Evolutionary conservation across 2,329 filamentous ascomycete species (phyloP), one percentile per base, ranked within the genome.

Genomic region (Xylariales sp.): DNA sequence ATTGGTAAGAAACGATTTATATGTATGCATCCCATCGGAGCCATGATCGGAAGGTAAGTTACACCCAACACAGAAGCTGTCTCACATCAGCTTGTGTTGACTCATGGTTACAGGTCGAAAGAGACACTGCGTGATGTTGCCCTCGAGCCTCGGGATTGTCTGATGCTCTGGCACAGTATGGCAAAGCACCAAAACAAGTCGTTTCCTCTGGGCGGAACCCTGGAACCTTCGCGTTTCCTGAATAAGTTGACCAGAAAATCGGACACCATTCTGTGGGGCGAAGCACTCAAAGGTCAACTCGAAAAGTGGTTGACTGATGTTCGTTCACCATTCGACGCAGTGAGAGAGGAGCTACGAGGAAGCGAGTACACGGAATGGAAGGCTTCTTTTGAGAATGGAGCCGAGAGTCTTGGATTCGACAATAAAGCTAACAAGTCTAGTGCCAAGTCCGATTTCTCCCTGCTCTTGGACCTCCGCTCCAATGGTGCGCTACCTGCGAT

Each of bases 121-220:
- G 77, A 74, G 1, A 74, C 83, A 14, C 76, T 86, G 0, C 71
- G 79, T 20, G 85, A 89, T 57, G 63, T 88, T 8, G 73, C 65
- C 18, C 64, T 91, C 1, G 85, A 90, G 53, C 75, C 85, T 6
- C 70, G 82, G 21, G 85, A 90, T 54, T 88, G 83, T 48, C 65
- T 82, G 6, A 68, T 63, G 1, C 61, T 89, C 1, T 89, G 81
- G 76, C 65, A 74, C 40, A 67, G 68, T 6, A 83, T 90, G 80
- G 56, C 59, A 1, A 75, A 76, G 46, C 62, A 74, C 34, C 68
- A 81, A 50, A 80, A 64, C 0, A 45, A 58, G 3, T 48, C 63
- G 0, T 81, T 72, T 49, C 65, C 66, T 0, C 54, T 87, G 2
- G 63, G 70, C 3, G 53, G 62, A 5, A 54, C 61, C 1, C 62